Percentiles rank a stretch among this genome's conserved stretches.
These are phyloP conservation scores for Rhododendron ferrugineum DNA, from an alignment of 148 eudicot species.

Conservation along the genomic window DNA sequence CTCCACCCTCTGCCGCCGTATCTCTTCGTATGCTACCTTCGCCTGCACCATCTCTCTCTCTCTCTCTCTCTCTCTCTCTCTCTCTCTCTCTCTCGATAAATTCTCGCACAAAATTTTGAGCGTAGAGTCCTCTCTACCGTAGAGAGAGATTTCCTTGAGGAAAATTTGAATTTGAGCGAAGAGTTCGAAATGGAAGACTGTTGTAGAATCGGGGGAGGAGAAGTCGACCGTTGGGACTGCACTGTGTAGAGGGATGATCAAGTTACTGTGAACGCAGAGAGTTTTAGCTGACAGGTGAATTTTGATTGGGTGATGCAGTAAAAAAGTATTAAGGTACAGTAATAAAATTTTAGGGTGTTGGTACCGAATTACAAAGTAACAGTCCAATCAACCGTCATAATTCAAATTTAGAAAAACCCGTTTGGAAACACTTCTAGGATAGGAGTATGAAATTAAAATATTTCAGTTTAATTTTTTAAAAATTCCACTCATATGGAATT, in stretches of 20 bases:
- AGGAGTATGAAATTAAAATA: neutral
- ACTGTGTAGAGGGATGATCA: neutral
- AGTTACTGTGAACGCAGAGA: no score
- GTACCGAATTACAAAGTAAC: neutral
- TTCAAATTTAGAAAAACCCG: neutral
- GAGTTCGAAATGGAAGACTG: neutral
- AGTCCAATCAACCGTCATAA: neutral
- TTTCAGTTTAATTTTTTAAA: neutral
- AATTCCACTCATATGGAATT: neutral
- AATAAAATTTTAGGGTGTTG: no score
- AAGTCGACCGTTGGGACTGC: conserved; percentile 38
- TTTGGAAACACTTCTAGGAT: neutral
- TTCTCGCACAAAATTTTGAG: neutral
- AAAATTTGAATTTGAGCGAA: neutral
- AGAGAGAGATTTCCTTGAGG: neutral
- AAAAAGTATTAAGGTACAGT: neutral
- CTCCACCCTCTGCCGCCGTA: conserved; percentile 50
- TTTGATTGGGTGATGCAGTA: neutral
- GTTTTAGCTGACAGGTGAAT: neutral
- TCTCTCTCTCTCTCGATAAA: neutral
- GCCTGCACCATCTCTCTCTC: conserved; percentile 33
- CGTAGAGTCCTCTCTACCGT: neutral
- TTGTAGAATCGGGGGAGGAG: neutral
- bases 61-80: conserved; percentile 12
- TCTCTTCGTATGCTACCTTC: conserved; percentile 47